Base-by-base conservation (phyloP, 176 grass and related monocot species). In the Eleusine indica region DNA sequence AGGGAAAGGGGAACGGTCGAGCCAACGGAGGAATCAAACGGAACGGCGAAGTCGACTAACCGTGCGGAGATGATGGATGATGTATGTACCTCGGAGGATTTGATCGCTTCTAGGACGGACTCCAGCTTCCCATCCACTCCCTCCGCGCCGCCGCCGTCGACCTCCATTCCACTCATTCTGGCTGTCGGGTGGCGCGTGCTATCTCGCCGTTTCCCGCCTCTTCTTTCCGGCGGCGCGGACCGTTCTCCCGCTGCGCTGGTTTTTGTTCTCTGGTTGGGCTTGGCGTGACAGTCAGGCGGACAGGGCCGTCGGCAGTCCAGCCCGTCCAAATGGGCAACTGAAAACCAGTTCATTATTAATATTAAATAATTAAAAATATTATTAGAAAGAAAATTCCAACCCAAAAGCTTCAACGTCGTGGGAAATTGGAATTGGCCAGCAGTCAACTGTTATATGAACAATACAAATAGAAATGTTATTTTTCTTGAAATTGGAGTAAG, bases 81-180 rank as follows among this genome's bases (percentile, higher is more conserved):
- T 74, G 83, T 51, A 91, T 58, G 83, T 51, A 93, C 94, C 73
- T 93, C 86, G 9, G 83, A 87, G 52, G 83, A 75, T 41, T 87
- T 91, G 38, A 92, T 91, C 73, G 80, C 68, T 84, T 91, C 81
- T 32, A 92, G 49, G 10, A 92, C 62, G 71, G 56, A 62, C 66
- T 39, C 37, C 30, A 96, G 75, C 51, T 91, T 86, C 29, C 77
- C 65, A 8, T 56, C 12, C 78, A 65, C 71, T 64, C 28, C 47
- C 61, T 85, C 82, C 76, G 41, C 71, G 9, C 2, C 22, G 38
- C 65, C 65, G 37, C 40, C 39, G 63, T 15, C 78, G 69, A 28
- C 62, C 62, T 84, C 80, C 57, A 74, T 83, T 44, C 14, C 85
- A 35, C 66, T 21, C 64, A 18, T 54, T 39, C 67, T 46, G 42